Conservation (phyloP, 2,329 filamentous ascomycete genomes). For the Colletotrichum ledebouriae region DNA sequence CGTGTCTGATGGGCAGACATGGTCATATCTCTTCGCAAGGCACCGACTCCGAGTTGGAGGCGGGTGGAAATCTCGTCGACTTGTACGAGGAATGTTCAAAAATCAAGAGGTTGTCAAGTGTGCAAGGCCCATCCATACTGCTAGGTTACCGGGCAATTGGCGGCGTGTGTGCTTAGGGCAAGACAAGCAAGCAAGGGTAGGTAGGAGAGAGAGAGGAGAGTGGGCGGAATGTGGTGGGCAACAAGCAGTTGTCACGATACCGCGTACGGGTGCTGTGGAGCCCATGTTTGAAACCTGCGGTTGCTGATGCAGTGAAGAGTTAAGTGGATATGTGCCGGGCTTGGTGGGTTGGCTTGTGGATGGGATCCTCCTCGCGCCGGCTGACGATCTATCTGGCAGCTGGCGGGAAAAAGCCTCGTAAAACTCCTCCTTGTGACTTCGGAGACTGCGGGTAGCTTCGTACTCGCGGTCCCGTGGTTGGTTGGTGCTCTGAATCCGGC, state of each 20-base stretch:
- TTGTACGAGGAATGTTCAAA: constrained; percentile 9
- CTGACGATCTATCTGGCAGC: constrained; percentile 27
- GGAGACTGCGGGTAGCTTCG: constrained; percentile 39
- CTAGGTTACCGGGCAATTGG: constrained; percentile 29
- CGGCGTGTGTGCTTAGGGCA: constrained; percentile 40
- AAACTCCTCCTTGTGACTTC: constrained; percentile 21
- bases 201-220: constrained; percentile 42
- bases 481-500: constrained; percentile 26
- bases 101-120: constrained; percentile 30
- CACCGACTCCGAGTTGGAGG: constrained; percentile 22
- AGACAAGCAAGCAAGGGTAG: constrained; percentile 43
- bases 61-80: constrained; percentile 27
- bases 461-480: constrained; percentile 35
- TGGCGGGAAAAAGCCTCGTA: constrained; percentile 24
- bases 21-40: constrained; percentile 37
- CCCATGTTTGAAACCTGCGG: constrained; percentile 39
- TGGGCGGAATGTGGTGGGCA: constrained; percentile 49
- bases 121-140: constrained; percentile 39
- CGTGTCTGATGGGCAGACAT: constrained; percentile 32
- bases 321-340: constrained; percentile 21
- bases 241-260: constrained; percentile 49
- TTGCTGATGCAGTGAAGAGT: constrained; percentile 41
- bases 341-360: constrained; percentile 21
- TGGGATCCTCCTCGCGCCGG: constrained; percentile 30
- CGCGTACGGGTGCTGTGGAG: constrained; percentile 45